A percentile compares a stretch with the other conserved stretches of the same genome.
phyloP scores from a whole-genome alignment of 352 stramenopile species.

The Hyaloperonospora arabidopsidis region DNA sequence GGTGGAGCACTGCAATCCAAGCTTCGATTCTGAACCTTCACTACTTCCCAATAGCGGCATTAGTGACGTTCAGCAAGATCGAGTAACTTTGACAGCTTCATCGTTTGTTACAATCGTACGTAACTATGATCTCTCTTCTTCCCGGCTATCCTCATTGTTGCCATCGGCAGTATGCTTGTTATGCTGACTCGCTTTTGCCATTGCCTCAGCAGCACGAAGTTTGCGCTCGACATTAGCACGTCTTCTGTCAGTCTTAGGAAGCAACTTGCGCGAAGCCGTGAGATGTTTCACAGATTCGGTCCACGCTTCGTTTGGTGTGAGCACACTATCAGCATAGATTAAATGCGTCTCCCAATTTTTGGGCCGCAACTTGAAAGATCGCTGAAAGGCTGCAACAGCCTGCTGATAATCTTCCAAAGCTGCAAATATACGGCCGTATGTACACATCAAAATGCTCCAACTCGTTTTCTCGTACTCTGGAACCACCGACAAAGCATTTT shows the following conservation, averaged over 20 bases:
- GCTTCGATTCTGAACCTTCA: no score
- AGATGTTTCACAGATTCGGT: slow-evolving; percentile 67
- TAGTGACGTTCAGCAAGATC: no score
- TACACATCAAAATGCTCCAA: slow-evolving; percentile 81
- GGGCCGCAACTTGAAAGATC: slow-evolving; percentile 66
- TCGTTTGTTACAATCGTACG: neutral
- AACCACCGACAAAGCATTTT: slow-evolving; percentile 57
- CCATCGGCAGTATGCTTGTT: slow-evolving; percentile 12
- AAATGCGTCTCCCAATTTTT: slow-evolving; percentile 83
- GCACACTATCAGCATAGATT: slow-evolving; percentile 73
- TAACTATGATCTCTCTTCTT: slow-evolving; percentile 25
- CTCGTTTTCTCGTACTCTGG: slow-evolving; percentile 77
- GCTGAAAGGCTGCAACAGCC: slow-evolving; percentile 68
- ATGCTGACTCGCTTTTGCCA: slow-evolving; percentile 23
- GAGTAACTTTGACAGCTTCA: no score
- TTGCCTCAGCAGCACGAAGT: slow-evolving; percentile 39
- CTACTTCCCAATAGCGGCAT: no score
- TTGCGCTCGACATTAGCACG: slow-evolving; percentile 48
- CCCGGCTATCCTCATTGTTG: slow-evolving; percentile 22
- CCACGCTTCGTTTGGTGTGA: slow-evolving; percentile 67
- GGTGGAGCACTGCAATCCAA: no score
- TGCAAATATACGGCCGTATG: slow-evolving; percentile 67
- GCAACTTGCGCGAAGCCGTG: slow-evolving; percentile 46
- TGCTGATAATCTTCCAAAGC: slow-evolving; percentile 62
- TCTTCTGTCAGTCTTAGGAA: slow-evolving; percentile 51